Evolutionary conservation across 164 flowering plant genomes (phyloP).

Genomic region (Amborella trichopoda): DNA sequence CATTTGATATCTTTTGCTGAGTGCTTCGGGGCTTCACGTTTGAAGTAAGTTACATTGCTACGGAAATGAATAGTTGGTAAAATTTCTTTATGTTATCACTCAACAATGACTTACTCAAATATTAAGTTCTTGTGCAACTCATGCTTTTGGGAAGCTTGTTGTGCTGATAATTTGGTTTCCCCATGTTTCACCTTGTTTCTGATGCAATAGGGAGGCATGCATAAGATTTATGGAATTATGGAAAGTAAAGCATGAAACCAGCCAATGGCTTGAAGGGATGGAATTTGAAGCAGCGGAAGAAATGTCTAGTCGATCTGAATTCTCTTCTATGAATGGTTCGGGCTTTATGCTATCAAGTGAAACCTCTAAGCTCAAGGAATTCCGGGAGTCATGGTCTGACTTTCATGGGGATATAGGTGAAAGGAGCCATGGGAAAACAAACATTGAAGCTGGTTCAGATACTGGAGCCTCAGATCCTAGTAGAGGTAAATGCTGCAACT

Average conservation of each 20-base stretch:
- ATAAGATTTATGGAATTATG: slow-evolving; percentile 55
- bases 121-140: no score
- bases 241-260: slow-evolving; percentile 90
- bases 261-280: slow-evolving; percentile 89
- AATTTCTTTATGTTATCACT: not conserved
- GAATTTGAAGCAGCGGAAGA: slow-evolving; percentile 38
- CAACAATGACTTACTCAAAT: no score
- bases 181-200: no score
- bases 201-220: slow-evolving; percentile 76
- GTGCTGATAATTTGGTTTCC: no score
- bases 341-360: slow-evolving; percentile 38
- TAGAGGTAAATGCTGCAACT: slow-evolving; percentile 6
- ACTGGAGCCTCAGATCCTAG: slow-evolving; percentile 4
- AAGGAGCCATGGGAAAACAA: slow-evolving; percentile 31
- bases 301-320: slow-evolving; percentile 32
- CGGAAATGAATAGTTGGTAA: not conserved
- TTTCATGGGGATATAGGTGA: slow-evolving; percentile 17
- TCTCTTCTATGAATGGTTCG: slow-evolving; percentile 39
- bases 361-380: slow-evolving; percentile 21
- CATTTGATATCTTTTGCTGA: slow-evolving; percentile 72
- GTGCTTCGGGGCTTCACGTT: slow-evolving; percentile 84
- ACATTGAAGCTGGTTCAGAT: slow-evolving; percentile 25
- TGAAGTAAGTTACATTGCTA: slow-evolving; percentile 37
- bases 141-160: no score
- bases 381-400: slow-evolving; percentile 15